phyloP scores from a whole-genome alignment of 257 asterid genomes.

The Lavandula angustifolia region DNA sequence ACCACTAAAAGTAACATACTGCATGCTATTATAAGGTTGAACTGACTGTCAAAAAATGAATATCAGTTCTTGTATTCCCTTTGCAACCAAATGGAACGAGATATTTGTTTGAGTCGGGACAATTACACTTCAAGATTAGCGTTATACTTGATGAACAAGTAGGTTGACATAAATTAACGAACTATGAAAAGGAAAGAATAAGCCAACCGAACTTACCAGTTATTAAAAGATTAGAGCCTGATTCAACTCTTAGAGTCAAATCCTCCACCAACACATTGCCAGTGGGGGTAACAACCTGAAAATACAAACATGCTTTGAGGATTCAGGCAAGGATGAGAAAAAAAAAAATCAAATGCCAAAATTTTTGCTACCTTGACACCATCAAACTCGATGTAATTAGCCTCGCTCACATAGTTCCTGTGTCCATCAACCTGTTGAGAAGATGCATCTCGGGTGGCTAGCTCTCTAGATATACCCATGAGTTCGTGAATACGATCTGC shows the following conservation, averaged over 20 bases:
- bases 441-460: conserved; percentile 65
- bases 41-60: not conserved
- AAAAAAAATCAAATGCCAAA: conserved; percentile 28
- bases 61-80: conserved; percentile 17
- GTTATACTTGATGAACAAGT: conserved; percentile 1
- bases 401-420: conserved; percentile 89
- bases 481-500: conserved; percentile 99
- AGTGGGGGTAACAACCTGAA: conserved; percentile 98
- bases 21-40: not conserved
- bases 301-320: conserved; percentile 35
- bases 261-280: conserved; percentile 92
- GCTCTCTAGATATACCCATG: conserved; percentile 82
- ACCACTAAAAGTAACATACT: not conserved
- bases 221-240: conserved; percentile 98
- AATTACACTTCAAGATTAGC: conserved; percentile 11
- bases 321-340: conserved; percentile 28
- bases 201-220: conserved; percentile 58
- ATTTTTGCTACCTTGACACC: conserved; percentile 72
- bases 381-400: conserved; percentile 91
- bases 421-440: conserved; percentile 71
- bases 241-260: conserved; percentile 79
- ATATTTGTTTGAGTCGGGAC: conserved; percentile 2
- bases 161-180: conserved; percentile 17
- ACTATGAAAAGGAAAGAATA: conserved; percentile 13
- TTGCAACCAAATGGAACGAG: conserved; percentile 9